A percentile compares a stretch with the other conserved stretches of the same genome.
phyloP scores from a whole-genome alignment of 352 stramenopile genomes.

The Globisporangium cystogenes region DNA sequence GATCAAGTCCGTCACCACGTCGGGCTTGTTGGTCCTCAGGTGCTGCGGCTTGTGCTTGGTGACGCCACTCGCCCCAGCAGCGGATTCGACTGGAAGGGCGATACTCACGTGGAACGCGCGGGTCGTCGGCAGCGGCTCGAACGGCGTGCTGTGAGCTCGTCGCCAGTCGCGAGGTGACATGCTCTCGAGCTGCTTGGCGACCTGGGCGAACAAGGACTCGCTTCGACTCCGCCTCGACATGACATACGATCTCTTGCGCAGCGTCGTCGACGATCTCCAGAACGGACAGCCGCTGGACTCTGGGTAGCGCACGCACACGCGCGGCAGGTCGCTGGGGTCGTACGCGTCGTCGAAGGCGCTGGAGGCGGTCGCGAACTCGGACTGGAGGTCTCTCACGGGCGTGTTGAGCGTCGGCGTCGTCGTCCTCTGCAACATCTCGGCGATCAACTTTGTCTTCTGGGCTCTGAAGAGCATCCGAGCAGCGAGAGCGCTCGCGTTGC shows the following conservation, averaged over 20 bases:
- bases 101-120: slow-evolving; percentile 30
- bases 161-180: slow-evolving; percentile 21
- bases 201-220: slow-evolving; percentile 9
- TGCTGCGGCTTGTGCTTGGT: not conserved
- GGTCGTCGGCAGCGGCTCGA: slow-evolving; percentile 30
- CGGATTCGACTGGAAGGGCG: not conserved
- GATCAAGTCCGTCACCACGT: not conserved
- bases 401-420: slow-evolving; percentile 6
- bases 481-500: slow-evolving; percentile 9
- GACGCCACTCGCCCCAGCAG: not conserved
- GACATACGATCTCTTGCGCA: not conserved
- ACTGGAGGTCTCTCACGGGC: slow-evolving; percentile 1
- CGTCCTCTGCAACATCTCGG: slow-evolving; percentile 21
- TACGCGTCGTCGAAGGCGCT: slow-evolving; percentile 1
- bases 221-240: not conserved
- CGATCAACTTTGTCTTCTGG: slow-evolving; percentile 36
- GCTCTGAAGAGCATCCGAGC: slow-evolving; percentile 22
- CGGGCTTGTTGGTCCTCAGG: not conserved
- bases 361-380: not conserved
- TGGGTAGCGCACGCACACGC: slow-evolving; percentile 2
- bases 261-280: not conserved
- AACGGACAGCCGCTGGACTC: slow-evolving; percentile 1
- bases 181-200: slow-evolving; percentile 12
- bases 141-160: slow-evolving; percentile 22
- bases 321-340: slow-evolving; percentile 11